These are phyloP conservation scores for Blastobotrys capitulatus DNA, from an alignment of 1,139 yeast species.

Conservation along the genomic window DNA sequence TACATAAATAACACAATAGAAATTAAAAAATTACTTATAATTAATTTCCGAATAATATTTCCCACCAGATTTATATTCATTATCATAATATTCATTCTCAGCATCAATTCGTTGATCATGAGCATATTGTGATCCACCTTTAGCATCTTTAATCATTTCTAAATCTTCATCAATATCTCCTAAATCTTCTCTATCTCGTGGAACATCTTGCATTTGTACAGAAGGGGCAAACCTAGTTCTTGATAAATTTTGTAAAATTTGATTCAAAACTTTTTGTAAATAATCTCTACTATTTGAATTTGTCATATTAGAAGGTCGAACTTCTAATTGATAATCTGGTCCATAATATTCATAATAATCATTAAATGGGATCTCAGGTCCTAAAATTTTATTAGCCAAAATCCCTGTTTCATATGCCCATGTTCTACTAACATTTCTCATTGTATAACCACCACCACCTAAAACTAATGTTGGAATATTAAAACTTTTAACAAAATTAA, in stretches of 20 bases:
- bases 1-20: no score
- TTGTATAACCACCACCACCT: slow-evolving; percentile 98
- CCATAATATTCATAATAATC: slow-evolving; percentile 97
- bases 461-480: slow-evolving; percentile 85
- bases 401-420: slow-evolving; percentile 96
- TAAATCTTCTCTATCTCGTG: slow-evolving; percentile 75
- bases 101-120: slow-evolving; percentile 59
- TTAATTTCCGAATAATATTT: slow-evolving; percentile 18
- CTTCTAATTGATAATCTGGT: slow-evolving; percentile 80
- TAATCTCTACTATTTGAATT: slow-evolving; percentile 94
- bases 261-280: slow-evolving; percentile 74
- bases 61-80: slow-evolving; percentile 33
- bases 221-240: slow-evolving; percentile 92
- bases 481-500: slow-evolving; percentile 78
- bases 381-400: slow-evolving; percentile 70
- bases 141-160: slow-evolving; percentile 81
- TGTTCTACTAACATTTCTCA: slow-evolving; percentile 92
- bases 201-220: slow-evolving; percentile 88
- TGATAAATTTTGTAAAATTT: slow-evolving; percentile 72
- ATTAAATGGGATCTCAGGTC: slow-evolving; percentile 84
- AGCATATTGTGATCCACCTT: slow-evolving; percentile 85
- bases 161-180: slow-evolving; percentile 56
- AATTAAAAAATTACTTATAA: no score
- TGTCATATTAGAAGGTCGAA: slow-evolving; percentile 93
- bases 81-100: slow-evolving; percentile 36